phyloP scores from a whole-genome alignment of 2,329 filamentous ascomycete species.

The Stylonectria norvegica region DNA sequence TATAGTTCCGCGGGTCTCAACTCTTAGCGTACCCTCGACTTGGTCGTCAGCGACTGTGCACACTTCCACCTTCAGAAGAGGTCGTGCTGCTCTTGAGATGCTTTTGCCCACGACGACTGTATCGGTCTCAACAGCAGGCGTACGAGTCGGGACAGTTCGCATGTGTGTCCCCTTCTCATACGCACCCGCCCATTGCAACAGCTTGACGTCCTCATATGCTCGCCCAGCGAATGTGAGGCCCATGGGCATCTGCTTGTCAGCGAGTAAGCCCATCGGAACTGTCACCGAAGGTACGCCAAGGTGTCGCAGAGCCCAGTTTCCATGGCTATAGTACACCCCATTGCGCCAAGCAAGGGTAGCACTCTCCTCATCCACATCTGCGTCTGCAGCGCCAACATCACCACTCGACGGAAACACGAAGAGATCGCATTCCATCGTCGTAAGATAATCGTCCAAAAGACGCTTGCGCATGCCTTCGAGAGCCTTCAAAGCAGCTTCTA shows the following conservation, averaged over 20 bases:
- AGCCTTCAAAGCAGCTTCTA: neutral
- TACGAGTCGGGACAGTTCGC: constrained; percentile 7
- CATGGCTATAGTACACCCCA: constrained; percentile 10
- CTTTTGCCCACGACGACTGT: neutral
- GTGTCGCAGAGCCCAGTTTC: constrained; percentile 9
- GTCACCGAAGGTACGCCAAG: constrained; percentile 9
- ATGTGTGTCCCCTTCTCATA: constrained; percentile 10
- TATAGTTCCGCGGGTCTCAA: neutral
- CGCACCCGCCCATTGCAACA: constrained; percentile 8
- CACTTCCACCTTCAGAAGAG: neutral
- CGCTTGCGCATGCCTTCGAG: neutral
- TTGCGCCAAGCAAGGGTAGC: constrained; percentile 2
- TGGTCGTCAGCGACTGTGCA: neutral
- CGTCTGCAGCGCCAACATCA: constrained; percentile 4
- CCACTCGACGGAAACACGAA: constrained; percentile 8
- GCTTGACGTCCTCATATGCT: constrained; percentile 5
- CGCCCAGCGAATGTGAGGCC: constrained; percentile 7
- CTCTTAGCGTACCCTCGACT: neutral
- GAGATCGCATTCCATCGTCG: neutral
- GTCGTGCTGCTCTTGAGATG: neutral
- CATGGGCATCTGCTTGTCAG: constrained; percentile 10
- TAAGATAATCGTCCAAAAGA: neutral
- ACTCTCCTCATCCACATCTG: neutral
- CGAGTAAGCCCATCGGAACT: constrained; percentile 9
- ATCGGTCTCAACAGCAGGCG: constrained; percentile 9